Evolutionary conservation across 345 rosid genomes (phyloP).

Genomic region (Pelargonium nanum): DNA sequence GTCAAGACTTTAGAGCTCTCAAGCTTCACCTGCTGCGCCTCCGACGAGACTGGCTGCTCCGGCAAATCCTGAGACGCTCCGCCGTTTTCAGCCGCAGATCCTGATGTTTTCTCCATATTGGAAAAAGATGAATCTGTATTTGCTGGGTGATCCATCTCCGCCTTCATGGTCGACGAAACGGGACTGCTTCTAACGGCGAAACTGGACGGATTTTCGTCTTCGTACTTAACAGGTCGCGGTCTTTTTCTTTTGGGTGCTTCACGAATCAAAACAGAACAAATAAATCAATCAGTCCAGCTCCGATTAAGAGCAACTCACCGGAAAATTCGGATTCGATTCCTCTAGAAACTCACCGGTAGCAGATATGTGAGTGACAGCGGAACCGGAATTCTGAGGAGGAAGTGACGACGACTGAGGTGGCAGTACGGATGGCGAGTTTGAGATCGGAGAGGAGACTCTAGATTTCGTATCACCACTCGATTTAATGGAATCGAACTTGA

Average conservation of each 20-base stretch:
- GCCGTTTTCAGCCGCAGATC: constrained; percentile 31
- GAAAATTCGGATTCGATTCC: no score
- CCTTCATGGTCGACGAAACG: constrained; percentile 38
- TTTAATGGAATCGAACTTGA: constrained; percentile 26
- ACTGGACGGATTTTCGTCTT: constrained; percentile 54
- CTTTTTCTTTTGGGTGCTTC: constrained; percentile 91
- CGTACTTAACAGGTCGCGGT: constrained; percentile 73
- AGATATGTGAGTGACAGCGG: constrained; percentile 39
- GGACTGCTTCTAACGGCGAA: constrained; percentile 34
- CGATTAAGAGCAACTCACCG: no score
- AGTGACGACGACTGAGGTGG: constrained; percentile 46
- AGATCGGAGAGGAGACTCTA: constrained; percentile 76
- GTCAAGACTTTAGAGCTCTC: constrained; percentile 31
- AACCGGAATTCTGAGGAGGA: constrained; percentile 47
- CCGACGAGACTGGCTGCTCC: no score
- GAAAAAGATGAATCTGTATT: constrained; percentile 33
- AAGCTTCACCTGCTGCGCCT: constrained; percentile 9
- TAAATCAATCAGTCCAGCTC: neutral
- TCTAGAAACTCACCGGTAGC: constrained; percentile 52
- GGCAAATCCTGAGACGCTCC: constrained; percentile 17
- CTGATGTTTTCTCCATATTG: constrained; percentile 34
- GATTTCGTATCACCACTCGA: constrained; percentile 55
- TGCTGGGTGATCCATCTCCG: constrained; percentile 40
- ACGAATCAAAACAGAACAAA: constrained; percentile 5
- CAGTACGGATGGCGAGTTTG: no score